phyloP scores from a whole-genome alignment of 1,284 basidiomycete genomes.

The Microstroma glucosiphilum region DNA sequence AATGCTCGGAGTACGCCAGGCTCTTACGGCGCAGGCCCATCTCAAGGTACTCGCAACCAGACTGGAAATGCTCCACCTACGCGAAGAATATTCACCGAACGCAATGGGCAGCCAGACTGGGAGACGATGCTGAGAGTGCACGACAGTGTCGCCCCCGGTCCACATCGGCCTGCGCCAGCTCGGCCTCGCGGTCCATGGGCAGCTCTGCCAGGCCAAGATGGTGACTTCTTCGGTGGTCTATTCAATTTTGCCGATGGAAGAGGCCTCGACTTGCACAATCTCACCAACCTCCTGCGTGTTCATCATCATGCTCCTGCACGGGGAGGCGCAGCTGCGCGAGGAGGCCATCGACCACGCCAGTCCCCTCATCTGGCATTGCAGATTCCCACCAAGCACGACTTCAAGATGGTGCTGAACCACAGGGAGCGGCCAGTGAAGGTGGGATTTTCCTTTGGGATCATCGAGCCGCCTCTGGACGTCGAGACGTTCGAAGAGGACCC shows the following conservation, averaged over 20 bases:
- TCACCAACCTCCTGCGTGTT: background rate
- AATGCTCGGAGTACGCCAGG: background rate
- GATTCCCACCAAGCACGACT: constrained; percentile 5
- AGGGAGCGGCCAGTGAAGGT: background rate
- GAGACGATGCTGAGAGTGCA: background rate
- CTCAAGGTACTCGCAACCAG: background rate
- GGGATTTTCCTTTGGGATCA: constrained; percentile 26
- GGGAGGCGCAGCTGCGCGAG: background rate
- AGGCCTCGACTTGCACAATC: background rate
- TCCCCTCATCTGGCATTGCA: background rate
- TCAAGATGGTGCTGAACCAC: constrained; percentile 1
- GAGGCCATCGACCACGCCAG: background rate
- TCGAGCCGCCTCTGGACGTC: constrained; percentile 44
- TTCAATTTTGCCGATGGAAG: background rate
- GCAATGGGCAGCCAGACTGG: background rate
- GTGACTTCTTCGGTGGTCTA: background rate
- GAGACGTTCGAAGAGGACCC: constrained; percentile 37
- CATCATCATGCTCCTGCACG: background rate
- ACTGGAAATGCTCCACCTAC: background rate
- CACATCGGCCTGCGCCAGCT: background rate
- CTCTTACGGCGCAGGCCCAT: background rate
- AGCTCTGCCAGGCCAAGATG: background rate
- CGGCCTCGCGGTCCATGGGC: background rate
- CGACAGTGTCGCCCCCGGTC: background rate
- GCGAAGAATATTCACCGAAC: background rate